phyloP scores from a whole-genome alignment of 2,329 filamentous ascomycete genomes.

The Ascochyta pisi region DNA sequence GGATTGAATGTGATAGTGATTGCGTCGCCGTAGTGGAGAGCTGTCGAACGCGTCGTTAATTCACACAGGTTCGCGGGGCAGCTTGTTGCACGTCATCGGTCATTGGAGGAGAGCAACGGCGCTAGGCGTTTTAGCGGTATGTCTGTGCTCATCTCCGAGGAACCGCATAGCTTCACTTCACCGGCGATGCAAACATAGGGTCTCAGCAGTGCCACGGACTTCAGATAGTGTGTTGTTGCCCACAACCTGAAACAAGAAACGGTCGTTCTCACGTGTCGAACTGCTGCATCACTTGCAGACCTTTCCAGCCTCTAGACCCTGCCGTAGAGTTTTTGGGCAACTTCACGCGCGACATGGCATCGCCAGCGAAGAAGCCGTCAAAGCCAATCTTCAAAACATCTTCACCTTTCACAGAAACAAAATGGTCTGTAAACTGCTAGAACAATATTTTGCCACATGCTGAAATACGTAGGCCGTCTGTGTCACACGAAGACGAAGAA shows the following conservation, averaged over 20 bases:
- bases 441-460: background rate
- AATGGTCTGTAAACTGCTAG: slow-evolving; percentile 60
- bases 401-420: slow-evolving; percentile 66
- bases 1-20: slow-evolving; percentile 56
- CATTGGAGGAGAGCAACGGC: slow-evolving; percentile 7
- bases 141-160: slow-evolving; percentile 12
- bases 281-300: background rate
- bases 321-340: background rate
- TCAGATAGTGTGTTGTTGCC: background rate
- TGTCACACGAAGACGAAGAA: slow-evolving; percentile 65
- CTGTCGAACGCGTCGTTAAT: slow-evolving; percentile 25
- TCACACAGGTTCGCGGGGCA: slow-evolving; percentile 19
- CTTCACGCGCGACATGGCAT: slow-evolving; percentile 29
- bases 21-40: slow-evolving; percentile 84
- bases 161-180: background rate
- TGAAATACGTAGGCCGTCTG: slow-evolving; percentile 62
- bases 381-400: slow-evolving; percentile 70
- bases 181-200: background rate
- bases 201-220: background rate
- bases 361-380: slow-evolving; percentile 31
- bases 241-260: background rate
- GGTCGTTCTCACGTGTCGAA: background rate
- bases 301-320: background rate
- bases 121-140: background rate
- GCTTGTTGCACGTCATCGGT: slow-evolving; percentile 11